A percentile compares a stretch with the other conserved stretches of the same genome.
phyloP scores from a whole-genome alignment of 1,139 yeast genomes.

The Taiozyma onychis region DNA sequence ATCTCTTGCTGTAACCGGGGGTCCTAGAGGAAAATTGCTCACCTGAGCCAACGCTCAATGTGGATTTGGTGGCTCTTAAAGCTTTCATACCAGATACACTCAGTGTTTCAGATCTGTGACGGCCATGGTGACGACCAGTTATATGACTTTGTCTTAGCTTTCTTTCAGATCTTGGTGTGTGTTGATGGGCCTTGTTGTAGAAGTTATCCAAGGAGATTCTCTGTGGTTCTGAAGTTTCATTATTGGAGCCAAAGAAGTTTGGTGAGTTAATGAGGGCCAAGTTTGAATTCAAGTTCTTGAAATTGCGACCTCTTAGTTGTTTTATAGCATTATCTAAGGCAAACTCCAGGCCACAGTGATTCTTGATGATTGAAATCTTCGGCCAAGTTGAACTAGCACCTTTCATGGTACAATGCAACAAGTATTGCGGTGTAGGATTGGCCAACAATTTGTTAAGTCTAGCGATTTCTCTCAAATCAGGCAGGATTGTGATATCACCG shows the following conservation, averaged over 20 bases:
- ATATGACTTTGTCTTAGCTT: background rate
- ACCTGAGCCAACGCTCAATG: conserved; percentile 1
- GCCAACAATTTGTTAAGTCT: conserved; percentile 62
- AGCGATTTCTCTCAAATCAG: conserved; percentile 50
- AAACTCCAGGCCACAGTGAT: conserved; percentile 87
- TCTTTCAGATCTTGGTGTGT: background rate
- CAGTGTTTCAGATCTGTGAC: conserved; percentile 22
- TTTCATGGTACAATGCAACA: conserved; percentile 63
- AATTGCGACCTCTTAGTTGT: conserved; percentile 51
- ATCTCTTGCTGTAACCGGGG: conserved; percentile 1
- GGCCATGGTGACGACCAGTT: conserved; percentile 11
- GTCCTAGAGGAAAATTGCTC: background rate
- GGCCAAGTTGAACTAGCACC: conserved; percentile 97
- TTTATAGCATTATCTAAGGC: conserved; percentile 78
- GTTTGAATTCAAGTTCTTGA: conserved; percentile 16
- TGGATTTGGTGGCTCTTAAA: conserved; percentile 17
- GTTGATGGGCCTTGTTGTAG: background rate
- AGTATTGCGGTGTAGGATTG: conserved; percentile 76
- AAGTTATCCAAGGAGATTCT: background rate
- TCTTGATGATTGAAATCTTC: conserved; percentile 71
- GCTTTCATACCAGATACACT: conserved; percentile 11
- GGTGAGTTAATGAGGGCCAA: conserved; percentile 21
- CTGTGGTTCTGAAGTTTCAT: background rate
- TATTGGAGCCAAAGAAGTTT: conserved; percentile 1
- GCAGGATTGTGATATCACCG: conserved; percentile 90